Percentiles rank a stretch among this genome's conserved stretches.
Conservation (phyloP, 176 grass and related monocot species). For the Oryza officinalis region DNA sequence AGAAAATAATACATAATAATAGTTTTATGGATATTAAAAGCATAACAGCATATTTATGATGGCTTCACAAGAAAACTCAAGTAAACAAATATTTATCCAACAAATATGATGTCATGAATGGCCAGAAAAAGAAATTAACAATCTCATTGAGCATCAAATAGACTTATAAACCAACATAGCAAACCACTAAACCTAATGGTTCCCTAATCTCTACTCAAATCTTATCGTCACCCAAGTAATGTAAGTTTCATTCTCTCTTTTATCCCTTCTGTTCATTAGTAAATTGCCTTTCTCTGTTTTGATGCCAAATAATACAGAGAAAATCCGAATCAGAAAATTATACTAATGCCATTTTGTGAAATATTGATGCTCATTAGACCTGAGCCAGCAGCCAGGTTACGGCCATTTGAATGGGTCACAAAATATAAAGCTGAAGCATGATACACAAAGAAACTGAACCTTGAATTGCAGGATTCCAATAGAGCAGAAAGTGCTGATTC, state of each 20-base stretch:
- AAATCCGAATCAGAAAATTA: constrained; percentile 4
- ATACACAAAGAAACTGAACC: constrained; percentile 39
- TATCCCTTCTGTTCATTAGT: neutral
- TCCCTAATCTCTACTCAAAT: too few relatives aligned
- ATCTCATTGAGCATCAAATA: neutral
- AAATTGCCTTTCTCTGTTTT: neutral
- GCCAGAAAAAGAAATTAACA: neutral
- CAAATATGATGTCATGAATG: neutral
- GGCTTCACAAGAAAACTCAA: neutral
- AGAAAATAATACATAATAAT: neutral
- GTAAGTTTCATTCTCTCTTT: neutral
- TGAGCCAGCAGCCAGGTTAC: neutral
- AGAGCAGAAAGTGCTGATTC: constrained; percentile 56
- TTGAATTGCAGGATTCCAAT: constrained; percentile 59
- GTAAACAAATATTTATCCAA: neutral
- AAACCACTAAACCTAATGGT: too few relatives aligned
- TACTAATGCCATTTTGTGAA: neutral
- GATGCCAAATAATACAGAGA: neutral
- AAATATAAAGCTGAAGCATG: neutral
- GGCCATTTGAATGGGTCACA: neutral
- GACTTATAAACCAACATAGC: neutral
- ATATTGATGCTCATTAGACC: constrained; percentile 7
- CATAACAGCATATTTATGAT: neutral
- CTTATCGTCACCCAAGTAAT: neutral
- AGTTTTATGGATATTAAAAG: constrained; percentile 16